Conservation (phyloP, 768 basidiomycete species). For the Boletus vermiculosoides region DNA sequence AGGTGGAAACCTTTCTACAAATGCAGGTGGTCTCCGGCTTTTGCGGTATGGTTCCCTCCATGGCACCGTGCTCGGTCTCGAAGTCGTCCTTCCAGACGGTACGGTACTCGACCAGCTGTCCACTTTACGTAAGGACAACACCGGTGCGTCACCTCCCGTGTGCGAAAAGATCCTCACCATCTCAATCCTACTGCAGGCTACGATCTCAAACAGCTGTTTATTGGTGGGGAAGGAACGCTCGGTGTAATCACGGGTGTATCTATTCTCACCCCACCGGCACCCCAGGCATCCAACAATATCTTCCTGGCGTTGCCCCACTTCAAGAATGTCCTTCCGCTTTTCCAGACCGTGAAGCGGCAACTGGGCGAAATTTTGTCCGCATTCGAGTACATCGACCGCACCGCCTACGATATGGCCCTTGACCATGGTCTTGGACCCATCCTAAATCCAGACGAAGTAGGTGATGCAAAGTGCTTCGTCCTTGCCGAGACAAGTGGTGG, state of each 20-base stretch:
- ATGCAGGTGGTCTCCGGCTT: conserved; percentile 94
- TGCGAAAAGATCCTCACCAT: background rate
- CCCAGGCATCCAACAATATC: conserved; percentile 84
- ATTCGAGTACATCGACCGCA: conserved; percentile 94
- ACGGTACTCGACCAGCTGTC: conserved; percentile 86
- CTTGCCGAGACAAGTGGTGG: conserved; percentile 94
- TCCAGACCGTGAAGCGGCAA: conserved; percentile 73
- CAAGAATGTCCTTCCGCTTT: conserved; percentile 83
- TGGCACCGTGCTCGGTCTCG: conserved; percentile 91
- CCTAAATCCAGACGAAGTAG: conserved; percentile 68
- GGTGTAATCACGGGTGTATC: conserved; percentile 95
- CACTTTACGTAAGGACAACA: conserved; percentile 95
- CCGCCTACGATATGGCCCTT: conserved; percentile 79
- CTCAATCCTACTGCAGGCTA: conserved; percentile 60
- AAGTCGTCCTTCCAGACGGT: conserved; percentile 94
- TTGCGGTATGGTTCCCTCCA: conserved; percentile 94
- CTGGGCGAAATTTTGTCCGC: conserved; percentile 95
- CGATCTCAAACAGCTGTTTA: conserved; percentile 97
- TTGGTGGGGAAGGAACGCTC: conserved; percentile 95
- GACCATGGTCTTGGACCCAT: conserved; percentile 80
- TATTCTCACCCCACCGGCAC: conserved; percentile 83
- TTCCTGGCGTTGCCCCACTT: conserved; percentile 88
- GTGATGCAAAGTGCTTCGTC: conserved; percentile 84
- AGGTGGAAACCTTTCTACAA: conserved; percentile 95
- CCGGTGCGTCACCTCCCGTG: conserved; percentile 52